Evolutionary conservation across 441 rosid species (phyloP).

Genomic region (Erysimum pusillum): DNA sequence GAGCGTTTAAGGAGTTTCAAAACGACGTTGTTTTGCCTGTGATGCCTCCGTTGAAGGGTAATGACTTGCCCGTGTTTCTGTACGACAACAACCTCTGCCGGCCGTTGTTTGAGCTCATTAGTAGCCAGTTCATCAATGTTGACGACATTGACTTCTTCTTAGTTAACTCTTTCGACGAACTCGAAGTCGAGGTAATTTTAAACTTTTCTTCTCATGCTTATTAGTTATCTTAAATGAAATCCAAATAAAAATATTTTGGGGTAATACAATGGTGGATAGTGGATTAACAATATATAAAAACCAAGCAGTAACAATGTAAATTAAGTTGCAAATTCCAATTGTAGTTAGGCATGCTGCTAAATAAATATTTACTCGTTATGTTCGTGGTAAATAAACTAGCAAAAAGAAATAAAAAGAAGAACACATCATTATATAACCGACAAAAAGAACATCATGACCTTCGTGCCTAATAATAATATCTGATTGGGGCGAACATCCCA

Average conservation of each 20-base stretch:
- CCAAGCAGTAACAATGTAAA: neutral
- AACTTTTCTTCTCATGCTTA: neutral
- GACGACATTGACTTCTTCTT: conserved; percentile 65
- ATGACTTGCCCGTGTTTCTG: conserved; percentile 70
- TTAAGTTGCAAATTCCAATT: neutral
- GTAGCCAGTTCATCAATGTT: conserved; percentile 63
- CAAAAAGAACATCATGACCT: too few relatives aligned
- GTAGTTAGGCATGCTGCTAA: neutral
- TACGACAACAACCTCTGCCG: conserved; percentile 34
- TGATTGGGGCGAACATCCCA: too few relatives aligned
- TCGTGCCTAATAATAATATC: too few relatives aligned
- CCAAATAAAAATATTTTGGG: neutral
- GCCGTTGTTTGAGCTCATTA: conserved; percentile 50
- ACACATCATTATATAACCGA: too few relatives aligned
- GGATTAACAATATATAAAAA: neutral
- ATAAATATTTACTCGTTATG: neutral
- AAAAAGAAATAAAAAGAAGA: too few relatives aligned
- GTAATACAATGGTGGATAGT: neutral
- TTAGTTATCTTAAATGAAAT: neutral
- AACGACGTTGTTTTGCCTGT: conserved; percentile 48
- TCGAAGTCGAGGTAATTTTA: conserved; percentile 65
- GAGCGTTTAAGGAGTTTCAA: conserved; percentile 45
- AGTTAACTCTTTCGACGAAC: conserved; percentile 70
- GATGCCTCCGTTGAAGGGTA: conserved; percentile 58
- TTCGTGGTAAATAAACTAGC: too few relatives aligned